Percentiles rank a stretch among this genome's conserved stretches.
Evolutionary conservation across 257 asterid genomes (phyloP).

Genomic region (Nemophila menziesii): DNA sequence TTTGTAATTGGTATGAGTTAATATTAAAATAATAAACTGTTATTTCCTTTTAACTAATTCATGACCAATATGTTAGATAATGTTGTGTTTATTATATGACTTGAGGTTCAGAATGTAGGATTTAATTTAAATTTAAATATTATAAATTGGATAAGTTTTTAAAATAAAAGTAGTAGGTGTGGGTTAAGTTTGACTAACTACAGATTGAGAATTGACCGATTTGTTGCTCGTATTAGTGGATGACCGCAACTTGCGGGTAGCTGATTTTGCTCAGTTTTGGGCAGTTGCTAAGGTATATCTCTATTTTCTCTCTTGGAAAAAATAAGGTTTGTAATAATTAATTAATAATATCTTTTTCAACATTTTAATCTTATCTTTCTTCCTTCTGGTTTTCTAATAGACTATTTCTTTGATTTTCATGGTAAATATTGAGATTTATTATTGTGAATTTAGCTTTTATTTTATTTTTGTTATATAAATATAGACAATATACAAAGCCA

Average conservation of each 20-base stretch:
- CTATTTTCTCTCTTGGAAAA: constrained; percentile 46
- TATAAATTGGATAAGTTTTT: too few species aligned
- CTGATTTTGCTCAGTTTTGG: constrained; percentile 99
- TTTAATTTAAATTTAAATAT: too few species aligned
- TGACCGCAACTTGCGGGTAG: constrained; percentile 99
- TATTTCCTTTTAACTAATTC: constrained; percentile 9
- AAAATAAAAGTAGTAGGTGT: too few species aligned
- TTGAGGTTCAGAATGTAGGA: not conserved
- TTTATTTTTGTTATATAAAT: too few species aligned
- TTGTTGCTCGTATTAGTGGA: constrained; percentile 99
- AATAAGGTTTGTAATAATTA: constrained; percentile 1
- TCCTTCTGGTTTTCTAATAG: too few species aligned
- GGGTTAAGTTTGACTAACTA: constrained; percentile 74
- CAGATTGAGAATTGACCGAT: constrained; percentile 96
- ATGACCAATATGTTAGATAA: constrained; percentile 3
- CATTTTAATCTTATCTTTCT: too few species aligned
- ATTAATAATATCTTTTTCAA: too few species aligned
- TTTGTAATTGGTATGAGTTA: constrained; percentile 79
- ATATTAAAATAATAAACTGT: constrained; percentile 10
- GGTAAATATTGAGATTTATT: too few species aligned
- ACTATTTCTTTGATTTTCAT: too few species aligned
- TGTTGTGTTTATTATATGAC: constrained; percentile 6
- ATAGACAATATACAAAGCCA: too few species aligned
- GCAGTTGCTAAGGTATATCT: constrained; percentile 99
- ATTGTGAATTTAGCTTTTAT: too few species aligned